Percentiles rank a stretch among this genome's conserved stretches.
These are phyloP conservation scores for Fraxinus paxiana DNA, from an alignment of 305 asterid genomes.

Conservation along the genomic window DNA sequence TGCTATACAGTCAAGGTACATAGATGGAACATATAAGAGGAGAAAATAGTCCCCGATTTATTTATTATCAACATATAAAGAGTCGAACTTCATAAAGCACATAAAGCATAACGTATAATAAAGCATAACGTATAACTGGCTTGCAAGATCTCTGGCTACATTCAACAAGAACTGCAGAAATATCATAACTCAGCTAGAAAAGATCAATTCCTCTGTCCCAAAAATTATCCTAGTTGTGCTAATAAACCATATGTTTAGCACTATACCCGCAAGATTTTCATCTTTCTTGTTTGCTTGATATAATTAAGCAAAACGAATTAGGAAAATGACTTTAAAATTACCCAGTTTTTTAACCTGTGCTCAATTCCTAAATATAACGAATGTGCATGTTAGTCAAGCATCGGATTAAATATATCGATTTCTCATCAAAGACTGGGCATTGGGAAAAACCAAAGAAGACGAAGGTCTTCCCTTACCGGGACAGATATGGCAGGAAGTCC, in stretches of 20 bases:
- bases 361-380: background rate
- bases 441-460: background rate
- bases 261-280: background rate
- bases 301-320: background rate
- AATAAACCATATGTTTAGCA: background rate
- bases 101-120: background rate
- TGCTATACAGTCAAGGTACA: background rate
- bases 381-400: background rate
- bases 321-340: background rate
- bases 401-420: background rate
- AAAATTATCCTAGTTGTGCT: background rate
- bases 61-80: background rate
- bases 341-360: background rate
- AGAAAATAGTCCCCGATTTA: background rate
- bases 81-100: background rate
- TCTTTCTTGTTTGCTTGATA: background rate
- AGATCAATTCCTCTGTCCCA: background rate
- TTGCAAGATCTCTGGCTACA: background rate
- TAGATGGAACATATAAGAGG: background rate
- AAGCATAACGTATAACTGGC: background rate
- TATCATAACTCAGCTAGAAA: background rate
- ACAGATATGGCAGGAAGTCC: constrained; percentile 90
- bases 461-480: constrained; percentile 57
- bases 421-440: background rate
- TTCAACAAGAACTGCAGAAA: background rate